Evolutionary conservation across 2,329 filamentous ascomycete genomes (phyloP).

Genomic region (Aspergillus sergii): DNA sequence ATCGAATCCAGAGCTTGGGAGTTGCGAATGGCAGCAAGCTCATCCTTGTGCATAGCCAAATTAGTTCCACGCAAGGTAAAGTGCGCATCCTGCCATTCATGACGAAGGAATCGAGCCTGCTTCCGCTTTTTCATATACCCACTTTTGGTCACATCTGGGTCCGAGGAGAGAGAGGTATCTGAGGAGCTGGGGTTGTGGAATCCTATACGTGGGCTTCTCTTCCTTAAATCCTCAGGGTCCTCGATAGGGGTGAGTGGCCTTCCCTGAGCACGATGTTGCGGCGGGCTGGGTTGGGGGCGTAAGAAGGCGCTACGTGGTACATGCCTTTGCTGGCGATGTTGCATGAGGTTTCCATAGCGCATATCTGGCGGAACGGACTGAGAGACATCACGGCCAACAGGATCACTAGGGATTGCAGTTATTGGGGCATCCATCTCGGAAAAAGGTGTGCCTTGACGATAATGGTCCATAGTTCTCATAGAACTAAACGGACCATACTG

Average conservation of each 20-base stretch:
- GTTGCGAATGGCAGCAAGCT: slow-evolving; percentile 21
- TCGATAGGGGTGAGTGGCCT: slow-evolving; percentile 33
- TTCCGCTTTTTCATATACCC: slow-evolving; percentile 62
- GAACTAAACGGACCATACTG: slow-evolving; percentile 13
- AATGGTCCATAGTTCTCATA: slow-evolving; percentile 10
- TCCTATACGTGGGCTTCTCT: slow-evolving; percentile 20
- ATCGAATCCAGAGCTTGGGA: slow-evolving; percentile 73
- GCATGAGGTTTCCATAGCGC: slow-evolving; percentile 64
- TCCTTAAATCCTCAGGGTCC: slow-evolving; percentile 28
- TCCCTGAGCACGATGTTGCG: slow-evolving; percentile 21
- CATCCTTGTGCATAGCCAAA: slow-evolving; percentile 46
- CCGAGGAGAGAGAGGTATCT: background rate
- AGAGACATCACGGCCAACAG: slow-evolving; percentile 46
- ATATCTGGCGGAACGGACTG: slow-evolving; percentile 94
- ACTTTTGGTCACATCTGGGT: slow-evolving; percentile 41
- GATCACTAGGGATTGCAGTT: slow-evolving; percentile 62
- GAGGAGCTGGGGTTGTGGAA: background rate
- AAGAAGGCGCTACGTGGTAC: slow-evolving; percentile 48
- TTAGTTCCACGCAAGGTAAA: slow-evolving; percentile 78
- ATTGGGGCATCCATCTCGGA: slow-evolving; percentile 89
- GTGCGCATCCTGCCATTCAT: slow-evolving; percentile 91
- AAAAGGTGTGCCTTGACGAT: slow-evolving; percentile 78
- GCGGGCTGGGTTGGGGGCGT: slow-evolving; percentile 37
- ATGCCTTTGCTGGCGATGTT: slow-evolving; percentile 39
- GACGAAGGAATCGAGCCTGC: slow-evolving; percentile 76